Base-by-base conservation (phyloP, 2,329 filamentous ascomycete species). In the Emergomyces orientalis region DNA sequence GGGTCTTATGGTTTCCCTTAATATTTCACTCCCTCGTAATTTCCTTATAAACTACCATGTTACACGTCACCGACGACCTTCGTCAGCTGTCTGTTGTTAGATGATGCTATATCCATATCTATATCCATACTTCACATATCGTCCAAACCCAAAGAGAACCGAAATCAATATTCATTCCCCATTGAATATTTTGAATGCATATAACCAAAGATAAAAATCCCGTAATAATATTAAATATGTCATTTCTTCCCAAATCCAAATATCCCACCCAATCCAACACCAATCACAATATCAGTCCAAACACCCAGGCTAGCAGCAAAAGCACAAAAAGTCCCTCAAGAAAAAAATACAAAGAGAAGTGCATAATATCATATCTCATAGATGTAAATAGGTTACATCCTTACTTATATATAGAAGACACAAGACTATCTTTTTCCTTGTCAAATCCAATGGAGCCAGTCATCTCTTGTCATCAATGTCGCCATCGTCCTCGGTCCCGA, bases 361-460 rank as follows among this genome's bases (percentile, higher is more conserved):
- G 8, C 8, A 37, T 9, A 37, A 6, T 8, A n/a, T 27, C 11
- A 49, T 27, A 27, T 22, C 47, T 27, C 47, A 49, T 27, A 13
- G 27, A 39, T 13, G 37, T 39, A 13, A 39, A 39, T 39, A 39
- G 11, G 11, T 1, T 14, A 13, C 37, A 39, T 39, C 37, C 37
- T 14, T 2, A 39, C 9, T 39, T 39, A 5, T 39, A 39, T 14
- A 14, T 39, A 39, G 37, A 39, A 39, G 37, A 13, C 11, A 39
- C 9, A 39, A 13, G 9, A 39, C 13, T 5, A 14, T 39, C 27
- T 19, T 19, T n/a, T n/a, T 19, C 17, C 14, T 8, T 37, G 4
- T 60, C 30, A 60, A 51, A 60, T 60, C 37, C 32, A 34, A 60
- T 39, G 32, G 0, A 34, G 25, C 58, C 45, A 47, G 41, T 60